Evolutionary conservation across 805 yeast genomes (phyloP), one percentile per base, ranked within the genome.

Genomic region (Starmerella floris): DNA sequence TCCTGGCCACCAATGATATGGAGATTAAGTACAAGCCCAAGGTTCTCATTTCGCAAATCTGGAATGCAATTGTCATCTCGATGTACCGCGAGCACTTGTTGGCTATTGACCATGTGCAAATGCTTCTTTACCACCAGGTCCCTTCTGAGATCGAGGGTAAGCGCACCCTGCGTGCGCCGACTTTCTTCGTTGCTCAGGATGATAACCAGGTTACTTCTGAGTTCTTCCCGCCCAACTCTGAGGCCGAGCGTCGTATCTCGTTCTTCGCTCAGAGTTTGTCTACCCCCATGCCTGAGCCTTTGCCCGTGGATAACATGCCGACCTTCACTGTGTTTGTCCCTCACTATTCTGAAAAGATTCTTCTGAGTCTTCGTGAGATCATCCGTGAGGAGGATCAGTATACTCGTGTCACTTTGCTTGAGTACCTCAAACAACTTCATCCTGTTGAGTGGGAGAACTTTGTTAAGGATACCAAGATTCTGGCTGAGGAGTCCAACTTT

Each of bases 281-380:
- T 40, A 91, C 98, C 46, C 98, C 98, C 55, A 87, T 91, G 56
- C 95, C 95, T 50, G 98, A 91, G 68, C 97, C 99, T 49, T 72
- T 91, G 60, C 98, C 99, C 35, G 97, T 93, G 54, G 98, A 91
- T 66, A 88, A 88, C 72, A 91, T 91, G 98, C 99, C 99, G 52
- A 88, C 97, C 11, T 91, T 91, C 65, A 87, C 98, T 31, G 97
- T 91, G 20, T 70, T 88, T 64, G 81, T 88, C 53, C 97, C 98
- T 58, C 98, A 88, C 64, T 88, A 88, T 66, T 72, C 91, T 51
- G 98, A 88, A 68, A 88, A 85, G 76, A 88, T 88, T 49, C 70
- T 87, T 55, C 68, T 88, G 39, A 83, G 95, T n/a, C 69, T 91
- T 57, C 80, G 93, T 62, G 98, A 88, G 65, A 85, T 91, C 59